Evolutionary conservation across 2,329 filamentous ascomycete species (phyloP).

Genomic region (Elsinoe ampelina): DNA sequence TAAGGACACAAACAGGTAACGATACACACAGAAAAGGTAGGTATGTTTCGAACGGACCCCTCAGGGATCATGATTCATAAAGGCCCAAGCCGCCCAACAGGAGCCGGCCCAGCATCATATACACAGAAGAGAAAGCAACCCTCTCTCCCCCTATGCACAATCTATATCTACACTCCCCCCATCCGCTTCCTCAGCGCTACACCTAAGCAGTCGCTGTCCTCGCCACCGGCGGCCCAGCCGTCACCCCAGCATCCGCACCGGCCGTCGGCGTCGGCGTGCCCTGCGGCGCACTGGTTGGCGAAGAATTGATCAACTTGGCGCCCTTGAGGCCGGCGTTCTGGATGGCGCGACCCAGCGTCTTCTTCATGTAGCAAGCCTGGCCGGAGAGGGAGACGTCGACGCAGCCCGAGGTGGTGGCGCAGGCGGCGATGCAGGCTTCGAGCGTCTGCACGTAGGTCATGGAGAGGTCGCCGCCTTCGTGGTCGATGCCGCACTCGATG

Average conservation of each 20-base stretch:
- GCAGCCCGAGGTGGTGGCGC: slow-evolving; percentile 23
- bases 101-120: not conserved
- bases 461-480: slow-evolving; percentile 23
- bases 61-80: not conserved
- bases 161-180: not conserved
- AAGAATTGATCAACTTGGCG: slow-evolving; percentile 21
- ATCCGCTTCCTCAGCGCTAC: not conserved
- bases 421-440: slow-evolving; percentile 24
- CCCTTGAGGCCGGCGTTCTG: slow-evolving; percentile 21
- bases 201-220: slow-evolving; percentile 1
- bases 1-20: too few relatives aligned
- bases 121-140: not conserved
- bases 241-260: not conserved
- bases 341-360: slow-evolving; percentile 18
- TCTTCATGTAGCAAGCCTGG: slow-evolving; percentile 27
- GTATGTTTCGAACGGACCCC: not conserved
- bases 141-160: not conserved
- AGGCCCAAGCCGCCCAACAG: not conserved
- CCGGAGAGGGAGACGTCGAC: slow-evolving; percentile 27
- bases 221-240: slow-evolving; percentile 6
- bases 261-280: not conserved
- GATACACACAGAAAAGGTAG: not conserved
- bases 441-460: slow-evolving; percentile 20
- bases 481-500: slow-evolving; percentile 27
- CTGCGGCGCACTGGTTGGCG: slow-evolving; percentile 4